phyloP scores from a whole-genome alignment of 495 filamentous ascomycete genomes.

The Aspergillus kassunensis region DNA sequence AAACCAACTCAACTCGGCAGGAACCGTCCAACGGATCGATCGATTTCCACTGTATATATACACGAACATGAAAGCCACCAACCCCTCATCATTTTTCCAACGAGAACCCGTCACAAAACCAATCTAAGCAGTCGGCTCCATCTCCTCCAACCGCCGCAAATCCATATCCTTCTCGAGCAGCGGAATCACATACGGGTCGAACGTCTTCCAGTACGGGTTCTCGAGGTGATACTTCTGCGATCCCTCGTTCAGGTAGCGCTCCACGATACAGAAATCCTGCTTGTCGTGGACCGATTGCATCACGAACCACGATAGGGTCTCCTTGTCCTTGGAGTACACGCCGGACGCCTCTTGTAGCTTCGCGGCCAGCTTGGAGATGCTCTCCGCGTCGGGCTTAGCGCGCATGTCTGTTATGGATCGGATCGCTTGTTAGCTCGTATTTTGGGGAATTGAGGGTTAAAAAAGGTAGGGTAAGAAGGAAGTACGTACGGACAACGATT shows the following conservation, averaged over 20 bases:
- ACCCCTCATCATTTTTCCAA: not conserved
- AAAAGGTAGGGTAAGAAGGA: not conserved
- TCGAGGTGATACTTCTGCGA: conserved; percentile 59
- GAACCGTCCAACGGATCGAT: no score
- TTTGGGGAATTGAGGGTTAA: not conserved
- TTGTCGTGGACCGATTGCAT: conserved; percentile 62
- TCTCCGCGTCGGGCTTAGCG: conserved; percentile 56
- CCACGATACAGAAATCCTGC: conserved; percentile 65
- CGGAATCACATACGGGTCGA: conserved; percentile 62
- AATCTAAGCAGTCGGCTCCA: conserved; percentile 28
- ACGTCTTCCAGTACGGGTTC: conserved; percentile 69
- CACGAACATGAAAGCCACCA: no score
- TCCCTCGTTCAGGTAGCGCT: conserved; percentile 57
- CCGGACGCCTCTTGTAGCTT: conserved; percentile 64
- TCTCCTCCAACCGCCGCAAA: conserved; percentile 57
- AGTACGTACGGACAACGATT: conserved; percentile 49
- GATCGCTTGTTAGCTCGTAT: not conserved
- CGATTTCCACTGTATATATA: no score
- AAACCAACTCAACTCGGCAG: no score
- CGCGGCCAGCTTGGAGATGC: conserved; percentile 57
- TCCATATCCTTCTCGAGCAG: conserved; percentile 63
- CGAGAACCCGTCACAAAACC: not conserved
- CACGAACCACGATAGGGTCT: conserved; percentile 64
- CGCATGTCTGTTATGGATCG: conserved; percentile 43
- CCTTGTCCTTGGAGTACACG: conserved; percentile 62